A percentile compares a stretch with the other conserved stretches of the same genome.
Evolutionary conservation across 2,329 filamentous ascomycete genomes (phyloP).

Genomic region (Diaporthe citrichinensis): DNA sequence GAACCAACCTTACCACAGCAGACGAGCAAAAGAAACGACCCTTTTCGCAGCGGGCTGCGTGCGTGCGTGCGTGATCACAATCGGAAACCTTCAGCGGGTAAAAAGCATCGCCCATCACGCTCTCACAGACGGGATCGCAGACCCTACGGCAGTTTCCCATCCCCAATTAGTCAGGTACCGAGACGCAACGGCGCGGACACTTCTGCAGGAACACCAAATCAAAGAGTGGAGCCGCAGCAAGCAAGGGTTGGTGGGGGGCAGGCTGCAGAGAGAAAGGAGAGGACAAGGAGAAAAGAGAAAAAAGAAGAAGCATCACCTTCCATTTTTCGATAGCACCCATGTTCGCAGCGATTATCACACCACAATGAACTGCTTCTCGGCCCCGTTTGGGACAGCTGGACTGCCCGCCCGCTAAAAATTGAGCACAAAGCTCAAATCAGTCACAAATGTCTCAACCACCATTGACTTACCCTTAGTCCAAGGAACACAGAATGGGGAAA

Average conservation of each 20-base stretch:
- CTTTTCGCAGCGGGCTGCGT: not conserved
- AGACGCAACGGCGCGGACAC: constrained; percentile 21
- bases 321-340: constrained; percentile 11
- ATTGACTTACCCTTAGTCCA: not conserved
- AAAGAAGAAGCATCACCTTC: not conserved
- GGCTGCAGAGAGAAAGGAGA: constrained; percentile 38
- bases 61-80: not conserved
- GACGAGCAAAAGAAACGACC: not conserved
- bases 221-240: constrained; percentile 27
- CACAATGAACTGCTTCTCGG: constrained; percentile 23
- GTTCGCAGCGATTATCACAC: constrained; percentile 1
- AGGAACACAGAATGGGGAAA: not conserved
- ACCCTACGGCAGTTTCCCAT: constrained; percentile 15
- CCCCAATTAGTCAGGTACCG: constrained; percentile 13
- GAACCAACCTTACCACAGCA: not conserved
- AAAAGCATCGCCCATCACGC: constrained; percentile 14
- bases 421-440: not conserved
- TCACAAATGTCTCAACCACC: not conserved
- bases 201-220: constrained; percentile 38
- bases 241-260: not conserved
- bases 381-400: not conserved
- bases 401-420: not conserved
- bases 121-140: constrained; percentile 9
- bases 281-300: not conserved
- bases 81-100: constrained; percentile 25